Percentiles rank a stretch among this genome's conserved stretches.
Conservation (phyloP, 2,329 filamentous ascomycete genomes). For the Fusarium sp. region DNA sequence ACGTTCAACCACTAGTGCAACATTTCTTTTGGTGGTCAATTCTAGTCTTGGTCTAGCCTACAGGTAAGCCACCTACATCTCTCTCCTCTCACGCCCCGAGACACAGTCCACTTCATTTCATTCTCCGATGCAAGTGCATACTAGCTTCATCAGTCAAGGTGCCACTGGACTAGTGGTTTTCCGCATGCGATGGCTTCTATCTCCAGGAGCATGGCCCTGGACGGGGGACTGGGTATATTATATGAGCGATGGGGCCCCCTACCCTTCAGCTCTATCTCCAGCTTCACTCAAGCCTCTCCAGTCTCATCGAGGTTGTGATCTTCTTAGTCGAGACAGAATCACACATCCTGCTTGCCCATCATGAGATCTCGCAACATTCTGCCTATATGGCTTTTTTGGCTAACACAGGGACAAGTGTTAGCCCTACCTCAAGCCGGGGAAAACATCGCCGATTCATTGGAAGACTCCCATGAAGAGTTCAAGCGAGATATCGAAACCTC, state of each 20-base stretch:
- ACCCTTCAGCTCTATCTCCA: slow-evolving; percentile 5
- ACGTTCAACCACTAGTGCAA: slow-evolving; percentile 26
- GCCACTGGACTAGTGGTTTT: slow-evolving; percentile 46
- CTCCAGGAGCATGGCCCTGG: slow-evolving; percentile 26
- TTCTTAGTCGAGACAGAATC: slow-evolving; percentile 20
- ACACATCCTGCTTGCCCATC: slow-evolving; percentile 23
- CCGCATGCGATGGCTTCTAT: slow-evolving; percentile 36
- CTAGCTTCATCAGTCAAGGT: slow-evolving; percentile 42
- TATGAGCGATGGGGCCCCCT: slow-evolving; percentile 42
- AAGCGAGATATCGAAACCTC: slow-evolving; percentile 44
- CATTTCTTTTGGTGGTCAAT: slow-evolving; percentile 39
- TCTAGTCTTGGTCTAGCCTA: slow-evolving; percentile 37
- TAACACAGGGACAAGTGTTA: slow-evolving; percentile 47
- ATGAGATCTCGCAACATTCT: slow-evolving; percentile 46
- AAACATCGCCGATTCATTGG: slow-evolving; percentile 13
- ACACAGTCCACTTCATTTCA: slow-evolving; percentile 46
- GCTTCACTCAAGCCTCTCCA: slow-evolving; percentile 25
- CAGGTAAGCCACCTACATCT: slow-evolving; percentile 45
- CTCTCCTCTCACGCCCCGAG: slow-evolving; percentile 36
- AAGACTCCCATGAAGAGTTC: slow-evolving; percentile 33
- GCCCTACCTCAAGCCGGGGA: slow-evolving; percentile 34
- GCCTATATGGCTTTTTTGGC: slow-evolving; percentile 50
- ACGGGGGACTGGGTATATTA: slow-evolving; percentile 39
- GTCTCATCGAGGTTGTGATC: slow-evolving; percentile 29
- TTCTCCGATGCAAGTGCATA: slow-evolving; percentile 37